phyloP scores from a whole-genome alignment of 768 basidiomycete genomes.

The Gloeostereum incarnatum region DNA sequence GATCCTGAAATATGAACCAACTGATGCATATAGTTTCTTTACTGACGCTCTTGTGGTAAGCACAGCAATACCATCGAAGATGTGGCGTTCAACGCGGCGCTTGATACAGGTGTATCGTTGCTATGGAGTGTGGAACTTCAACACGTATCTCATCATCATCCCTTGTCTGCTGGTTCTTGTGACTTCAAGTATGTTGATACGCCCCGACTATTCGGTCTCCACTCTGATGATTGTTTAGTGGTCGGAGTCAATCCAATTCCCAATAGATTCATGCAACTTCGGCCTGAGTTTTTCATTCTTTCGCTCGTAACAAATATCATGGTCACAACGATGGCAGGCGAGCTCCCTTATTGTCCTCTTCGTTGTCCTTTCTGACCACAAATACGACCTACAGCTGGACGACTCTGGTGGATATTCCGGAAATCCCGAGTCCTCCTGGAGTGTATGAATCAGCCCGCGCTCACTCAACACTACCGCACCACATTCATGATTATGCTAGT shows the following conservation, averaged over 20 bases:
- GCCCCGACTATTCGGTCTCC: too few species aligned
- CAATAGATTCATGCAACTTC: not conserved
- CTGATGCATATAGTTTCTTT: too few species aligned
- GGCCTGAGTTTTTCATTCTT: not conserved
- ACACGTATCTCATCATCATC: too few species aligned
- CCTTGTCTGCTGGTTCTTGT: too few species aligned
- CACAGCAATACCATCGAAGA: too few species aligned
- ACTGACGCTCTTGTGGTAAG: too few species aligned
- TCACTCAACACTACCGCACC: not conserved
- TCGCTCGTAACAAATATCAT: not conserved
- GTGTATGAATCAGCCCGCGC: not conserved
- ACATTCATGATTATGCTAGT: not conserved
- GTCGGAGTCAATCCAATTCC: not conserved
- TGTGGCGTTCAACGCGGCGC: too few species aligned
- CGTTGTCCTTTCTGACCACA: not conserved
- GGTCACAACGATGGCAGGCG: slow-evolving; percentile 1
- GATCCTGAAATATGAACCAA: too few species aligned
- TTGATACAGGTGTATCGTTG: too few species aligned
- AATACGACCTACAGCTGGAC: not conserved
- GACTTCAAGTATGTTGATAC: too few species aligned
- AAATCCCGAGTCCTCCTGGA: not conserved
- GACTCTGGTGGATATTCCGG: slow-evolving; percentile 1
- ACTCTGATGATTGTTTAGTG: too few species aligned
- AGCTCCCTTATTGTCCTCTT: not conserved
- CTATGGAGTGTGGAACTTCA: too few species aligned